phyloP scores from a whole-genome alignment of 2,329 filamentous ascomycete species.

The Neocucurbitaria cava region DNA sequence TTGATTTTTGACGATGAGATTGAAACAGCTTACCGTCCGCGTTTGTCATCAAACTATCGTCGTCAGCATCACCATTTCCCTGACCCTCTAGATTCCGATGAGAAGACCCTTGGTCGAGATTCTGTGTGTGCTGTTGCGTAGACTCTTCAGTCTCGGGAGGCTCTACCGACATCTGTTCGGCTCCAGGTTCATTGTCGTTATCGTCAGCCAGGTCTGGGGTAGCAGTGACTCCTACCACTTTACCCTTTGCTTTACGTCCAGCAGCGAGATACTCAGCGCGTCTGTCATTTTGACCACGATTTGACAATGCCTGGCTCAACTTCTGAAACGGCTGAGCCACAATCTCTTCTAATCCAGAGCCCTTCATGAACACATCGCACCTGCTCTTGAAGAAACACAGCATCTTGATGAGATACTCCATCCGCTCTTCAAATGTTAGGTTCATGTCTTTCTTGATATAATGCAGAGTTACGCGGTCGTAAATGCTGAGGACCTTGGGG shows the following conservation, averaged over 20 bases:
- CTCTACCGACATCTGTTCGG: background rate
- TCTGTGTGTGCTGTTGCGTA: background rate
- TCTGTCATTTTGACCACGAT: background rate
- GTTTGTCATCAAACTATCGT: no score
- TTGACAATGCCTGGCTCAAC: background rate
- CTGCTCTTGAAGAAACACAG: conserved; percentile 3
- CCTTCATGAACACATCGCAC: conserved; percentile 2
- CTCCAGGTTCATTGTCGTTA: background rate
- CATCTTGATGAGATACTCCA: background rate
- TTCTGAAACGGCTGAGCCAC: background rate
- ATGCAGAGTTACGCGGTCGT: background rate
- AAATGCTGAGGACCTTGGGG: background rate
- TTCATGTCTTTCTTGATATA: background rate
- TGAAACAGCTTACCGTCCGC: no score
- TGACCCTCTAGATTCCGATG: no score
- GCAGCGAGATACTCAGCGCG: background rate
- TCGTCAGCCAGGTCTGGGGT: no score
- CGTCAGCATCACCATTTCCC: no score
- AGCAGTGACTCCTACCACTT: background rate
- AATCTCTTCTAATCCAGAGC: background rate
- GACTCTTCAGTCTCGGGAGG: background rate
- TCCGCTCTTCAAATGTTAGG: conserved; percentile 2
- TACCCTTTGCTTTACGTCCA: background rate
- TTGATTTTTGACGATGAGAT: no score
- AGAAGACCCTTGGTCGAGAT: no score